These are phyloP conservation scores for Pterula multifida DNA, from an alignment of 1,284 basidiomycete species.

Conservation along the genomic window DNA sequence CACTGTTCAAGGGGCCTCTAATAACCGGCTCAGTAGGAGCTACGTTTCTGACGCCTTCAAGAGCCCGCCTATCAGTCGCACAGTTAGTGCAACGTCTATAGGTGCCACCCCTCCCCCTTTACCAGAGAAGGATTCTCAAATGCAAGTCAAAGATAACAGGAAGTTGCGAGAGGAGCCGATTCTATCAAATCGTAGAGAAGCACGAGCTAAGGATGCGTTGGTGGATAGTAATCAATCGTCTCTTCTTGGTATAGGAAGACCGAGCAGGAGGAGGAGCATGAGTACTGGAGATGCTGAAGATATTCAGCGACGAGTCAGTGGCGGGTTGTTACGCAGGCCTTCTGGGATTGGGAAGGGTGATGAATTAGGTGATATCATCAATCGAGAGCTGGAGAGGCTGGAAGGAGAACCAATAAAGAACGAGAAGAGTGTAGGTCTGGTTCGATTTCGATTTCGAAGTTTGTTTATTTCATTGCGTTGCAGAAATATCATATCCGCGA, in stretches of 20 bases:
- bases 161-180: conserved; percentile 50
- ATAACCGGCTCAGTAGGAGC: conserved; percentile 19
- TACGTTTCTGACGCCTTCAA: conserved; percentile 13
- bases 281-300: conserved; percentile 59
- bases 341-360: conserved; percentile 33
- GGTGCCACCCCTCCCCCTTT: conserved; percentile 31
- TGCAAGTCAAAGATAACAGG: conserved; percentile 11
- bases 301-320: conserved; percentile 21
- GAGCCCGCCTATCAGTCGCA: conserved; percentile 21
- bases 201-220: conserved; percentile 38
- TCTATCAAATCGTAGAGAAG: conserved; percentile 57
- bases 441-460: conserved; percentile 4
- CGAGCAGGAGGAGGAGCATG: conserved; percentile 52
- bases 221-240: conserved; percentile 16
- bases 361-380: conserved; percentile 51
- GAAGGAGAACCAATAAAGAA: conserved; percentile 24
- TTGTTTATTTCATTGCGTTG: conserved; percentile 7
- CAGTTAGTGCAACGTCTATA: conserved; percentile 26
- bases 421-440: conserved; percentile 31
- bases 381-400: conserved; percentile 51
- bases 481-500: conserved; percentile 58
- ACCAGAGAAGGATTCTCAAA: conserved; percentile 49
- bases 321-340: conserved; percentile 24
- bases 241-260: conserved; percentile 30
- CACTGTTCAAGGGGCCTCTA: conserved; percentile 24